Evolutionary conservation across 1,139 yeast genomes (phyloP).

Genomic region (Yueomyces sp.): DNA sequence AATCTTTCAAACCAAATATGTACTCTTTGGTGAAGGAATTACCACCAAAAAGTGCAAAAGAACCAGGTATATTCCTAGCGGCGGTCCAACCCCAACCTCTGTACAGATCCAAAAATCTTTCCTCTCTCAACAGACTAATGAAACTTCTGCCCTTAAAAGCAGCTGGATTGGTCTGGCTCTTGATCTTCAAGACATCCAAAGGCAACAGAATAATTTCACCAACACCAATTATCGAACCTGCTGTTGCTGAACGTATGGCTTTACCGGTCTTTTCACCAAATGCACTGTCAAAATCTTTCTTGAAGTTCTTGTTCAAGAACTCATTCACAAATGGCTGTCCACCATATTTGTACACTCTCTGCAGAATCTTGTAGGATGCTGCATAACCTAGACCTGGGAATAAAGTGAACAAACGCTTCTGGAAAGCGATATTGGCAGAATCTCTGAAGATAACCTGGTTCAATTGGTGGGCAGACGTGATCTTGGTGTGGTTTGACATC

Average conservation of each 20-base stretch:
- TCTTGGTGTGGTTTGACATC: constrained; percentile 83
- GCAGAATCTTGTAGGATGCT: constrained; percentile 91
- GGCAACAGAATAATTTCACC: constrained; percentile 96
- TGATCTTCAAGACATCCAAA: constrained; percentile 89
- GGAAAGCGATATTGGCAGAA: constrained; percentile 59
- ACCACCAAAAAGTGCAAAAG: constrained; percentile 95
- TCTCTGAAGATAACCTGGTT: constrained; percentile 81
- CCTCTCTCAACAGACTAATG: constrained; percentile 70
- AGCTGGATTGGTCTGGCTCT: constrained; percentile 98
- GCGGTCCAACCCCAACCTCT: constrained; percentile 99
- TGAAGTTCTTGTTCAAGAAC: constrained; percentile 66
- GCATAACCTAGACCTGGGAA: constrained; percentile 99
- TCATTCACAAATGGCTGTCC: constrained; percentile 99
- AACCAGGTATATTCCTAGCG: constrained; percentile 98
- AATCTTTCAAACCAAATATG: constrained; percentile 74
- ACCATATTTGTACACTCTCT: constrained; percentile 96
- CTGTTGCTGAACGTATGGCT: constrained; percentile 91
- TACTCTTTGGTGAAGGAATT: constrained; percentile 97
- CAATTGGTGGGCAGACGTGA: constrained; percentile 50
- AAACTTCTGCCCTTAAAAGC: constrained; percentile 96
- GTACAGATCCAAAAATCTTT: constrained; percentile 75
- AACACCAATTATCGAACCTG: constrained; percentile 93
- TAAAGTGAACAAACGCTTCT: constrained; percentile 63
- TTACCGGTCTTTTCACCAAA: constrained; percentile 95
- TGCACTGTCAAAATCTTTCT: constrained; percentile 50